Base-by-base conservation (phyloP, 176 grass and related monocot species). In the Saccharum officinarum region DNA sequence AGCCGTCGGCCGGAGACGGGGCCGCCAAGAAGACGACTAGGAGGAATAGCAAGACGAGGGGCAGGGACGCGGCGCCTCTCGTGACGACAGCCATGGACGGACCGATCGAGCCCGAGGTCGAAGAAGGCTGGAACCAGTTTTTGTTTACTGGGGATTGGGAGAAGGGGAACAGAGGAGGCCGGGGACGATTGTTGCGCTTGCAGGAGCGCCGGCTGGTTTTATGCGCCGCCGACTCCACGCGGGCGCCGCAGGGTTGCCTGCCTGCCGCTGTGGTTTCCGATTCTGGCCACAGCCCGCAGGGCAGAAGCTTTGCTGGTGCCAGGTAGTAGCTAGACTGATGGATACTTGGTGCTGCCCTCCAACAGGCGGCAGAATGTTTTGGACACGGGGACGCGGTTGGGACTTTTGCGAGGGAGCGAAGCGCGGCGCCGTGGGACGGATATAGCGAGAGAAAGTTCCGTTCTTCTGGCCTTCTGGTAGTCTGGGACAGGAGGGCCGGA, bases 261-360 rank as follows among this genome's bases (percentile, higher is more conserved):
- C 20, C 54, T 26, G 11, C 39, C 12, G 71, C 71, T 49, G 42
- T 73, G 71, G 71, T 73, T 73, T 73, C 70, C 39, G 38, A 39
- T 74, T 74, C 70, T 64, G 39, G 79, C 6, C 28, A 17, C 15
- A 45, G 44, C 28, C 28, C 28, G 28, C 72, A 0, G 71, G 16
- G 26, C 71, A 8, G 42, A 17, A 16, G 28, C 28, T 28, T 28
- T 28, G 28, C 28, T 76, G 30, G 73, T 54, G 73, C 45, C 16
- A 10, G 71, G n/a, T 0, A 8, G 12, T 1, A 7, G 26, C 16
- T 22, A 18, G 23, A 1, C 28, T 25, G 42, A 54, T 12, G 23
- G 79, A 81, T 68, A 77, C 87, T 57, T 46, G 76, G 67, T 45
- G 87, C 86, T 49, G 60, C 61, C 9, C 54, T 71, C 33, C 72